These are phyloP conservation scores for Agarophyton chilense DNA, from an alignment of 23 red algal genomes.

Conservation along the genomic window DNA sequence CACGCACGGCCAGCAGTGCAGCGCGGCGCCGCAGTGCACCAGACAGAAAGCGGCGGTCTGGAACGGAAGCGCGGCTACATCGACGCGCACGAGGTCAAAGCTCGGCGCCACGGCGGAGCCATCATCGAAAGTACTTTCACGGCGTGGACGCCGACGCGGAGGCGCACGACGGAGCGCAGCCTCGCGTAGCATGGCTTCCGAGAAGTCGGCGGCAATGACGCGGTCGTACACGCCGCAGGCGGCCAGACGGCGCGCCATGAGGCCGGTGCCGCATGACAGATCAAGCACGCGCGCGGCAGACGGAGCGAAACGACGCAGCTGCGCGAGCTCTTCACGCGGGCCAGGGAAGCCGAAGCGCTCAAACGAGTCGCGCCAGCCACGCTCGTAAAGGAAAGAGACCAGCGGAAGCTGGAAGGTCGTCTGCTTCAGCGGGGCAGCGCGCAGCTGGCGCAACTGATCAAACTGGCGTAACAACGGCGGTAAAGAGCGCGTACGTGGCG, in stretches of 20 bases:
- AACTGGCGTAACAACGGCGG: neutral
- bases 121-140: too few relatives aligned
- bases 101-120: neutral
- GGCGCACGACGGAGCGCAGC: conserved; percentile 43
- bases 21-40: conserved; percentile 89
- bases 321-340: conserved; percentile 47
- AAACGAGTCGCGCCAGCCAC: conserved; percentile 92
- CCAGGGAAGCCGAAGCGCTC: conserved; percentile 80
- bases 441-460: neutral
- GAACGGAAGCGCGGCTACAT: conserved; percentile 86
- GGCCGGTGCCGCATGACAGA: conserved; percentile 83
- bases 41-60: conserved; percentile 35
- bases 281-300: conserved; percentile 50
- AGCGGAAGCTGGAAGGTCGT: conserved; percentile 76
- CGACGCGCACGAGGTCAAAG: conserved; percentile 72
- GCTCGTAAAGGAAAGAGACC: conserved; percentile 89
- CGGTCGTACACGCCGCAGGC: conserved; percentile 1
- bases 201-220: conserved; percentile 86
- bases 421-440: conserved; percentile 12
- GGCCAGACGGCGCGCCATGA: conserved; percentile 81
- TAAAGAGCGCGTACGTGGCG: too few relatives aligned
- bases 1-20: conserved; percentile 92
- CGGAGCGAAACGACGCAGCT: conserved; percentile 52
- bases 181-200: conserved; percentile 86
- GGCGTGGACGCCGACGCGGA: conserved; percentile 13